Evolutionary conservation across 2,329 filamentous ascomycete genomes (phyloP).

Genomic region (Truncatella angustata): DNA sequence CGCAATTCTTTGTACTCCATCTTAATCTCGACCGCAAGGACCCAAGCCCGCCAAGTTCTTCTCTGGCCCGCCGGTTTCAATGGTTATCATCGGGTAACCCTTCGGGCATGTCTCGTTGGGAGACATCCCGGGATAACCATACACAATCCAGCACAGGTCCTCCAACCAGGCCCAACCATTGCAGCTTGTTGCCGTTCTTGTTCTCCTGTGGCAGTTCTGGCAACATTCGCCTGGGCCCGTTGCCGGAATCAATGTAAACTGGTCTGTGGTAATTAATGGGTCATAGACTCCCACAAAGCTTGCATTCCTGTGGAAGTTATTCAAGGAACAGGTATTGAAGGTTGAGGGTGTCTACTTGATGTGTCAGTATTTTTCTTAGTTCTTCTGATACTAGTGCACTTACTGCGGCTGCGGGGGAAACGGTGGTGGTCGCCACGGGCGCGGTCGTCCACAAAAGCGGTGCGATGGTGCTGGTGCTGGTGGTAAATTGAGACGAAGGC

Average conservation of each 20-base stretch:
- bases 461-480: not conserved
- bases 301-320: not conserved
- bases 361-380: not conserved
- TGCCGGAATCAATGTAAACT: not conserved
- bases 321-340: not conserved
- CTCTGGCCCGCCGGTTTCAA: not conserved
- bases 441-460: not conserved
- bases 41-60: not conserved
- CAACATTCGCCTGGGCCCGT: not conserved
- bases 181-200: not conserved
- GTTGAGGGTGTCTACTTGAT: not conserved
- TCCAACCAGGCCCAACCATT: constrained; percentile 2
- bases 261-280: not conserved
- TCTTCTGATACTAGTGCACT: not conserved
- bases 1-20: no score
- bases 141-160: not conserved
- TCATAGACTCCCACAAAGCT: constrained; percentile 1
- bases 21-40: no score
- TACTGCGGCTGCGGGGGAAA: not conserved
- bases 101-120: not conserved
- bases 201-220: not conserved
- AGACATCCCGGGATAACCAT: not conserved
- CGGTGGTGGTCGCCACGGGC: not conserved
- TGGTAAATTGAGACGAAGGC: not conserved
- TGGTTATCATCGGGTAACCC: not conserved